Base-by-base conservation (phyloP, 176 grass and related monocot genomes). In the Oryza punctata region DNA sequence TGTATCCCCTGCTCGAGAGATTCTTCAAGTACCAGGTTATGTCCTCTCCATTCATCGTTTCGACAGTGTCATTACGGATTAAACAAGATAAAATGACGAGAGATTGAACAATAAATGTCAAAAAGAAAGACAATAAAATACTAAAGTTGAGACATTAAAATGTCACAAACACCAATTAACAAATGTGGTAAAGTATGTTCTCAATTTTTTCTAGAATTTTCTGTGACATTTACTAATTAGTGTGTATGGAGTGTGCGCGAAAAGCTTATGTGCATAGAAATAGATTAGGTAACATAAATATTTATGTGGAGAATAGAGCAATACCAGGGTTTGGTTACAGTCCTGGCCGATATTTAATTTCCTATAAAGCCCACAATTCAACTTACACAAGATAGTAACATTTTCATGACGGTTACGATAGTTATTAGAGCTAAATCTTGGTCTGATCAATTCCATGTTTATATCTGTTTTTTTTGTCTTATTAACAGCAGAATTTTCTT, bases 11-110 rank as follows among this genome's bases (percentile, higher is more conserved):
- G 29, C 77, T 98, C 3, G 96, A 95, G 80, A 86, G 86, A 15
- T 95, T 95, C 79, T 98, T 98, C 89, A 88, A 93, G 63, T 84
- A 91, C 59, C 96, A 98, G 93, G 96, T 98, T 40, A 35, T 38
- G 0, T 26, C 11, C 47, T 82, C 68, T 69, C 11, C 28, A 3
- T 1, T 49, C 41, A 0, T 70, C 33, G 11, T 41, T 80, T 25
- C 11, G 7, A 37, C 7, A n/a, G 19, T 23, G 54, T n/a, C 54
- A 59, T 21, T 21, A 10, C 57, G 18, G 52, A 57, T 57, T 19
- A 21, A 57, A 21, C 50, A 54, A 21, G 3, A 1, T 7, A 54
- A 7, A 19, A 54, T 54, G 49, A 7, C 14, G 16, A 19, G 14
- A 54, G 49, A 19, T 54, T 54, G 16, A 54, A 19, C 49, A 19